These are phyloP conservation scores for Tulasnella sp. DNA, from an alignment of 768 basidiomycete species.

Conservation along the genomic window DNA sequence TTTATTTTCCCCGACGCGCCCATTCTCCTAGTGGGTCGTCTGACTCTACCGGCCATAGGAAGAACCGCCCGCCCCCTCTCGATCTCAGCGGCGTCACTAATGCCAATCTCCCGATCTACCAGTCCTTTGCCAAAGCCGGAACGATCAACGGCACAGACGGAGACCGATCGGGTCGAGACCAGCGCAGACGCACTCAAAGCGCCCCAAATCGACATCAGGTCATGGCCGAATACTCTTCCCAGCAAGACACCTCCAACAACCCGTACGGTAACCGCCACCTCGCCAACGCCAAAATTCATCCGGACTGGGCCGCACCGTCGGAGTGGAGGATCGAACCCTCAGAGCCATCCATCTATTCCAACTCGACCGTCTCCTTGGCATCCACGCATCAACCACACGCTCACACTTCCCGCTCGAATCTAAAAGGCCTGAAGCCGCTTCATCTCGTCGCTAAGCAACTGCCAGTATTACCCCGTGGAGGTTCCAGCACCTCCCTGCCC, in stretches of 20 bases:
- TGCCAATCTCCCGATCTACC: background rate
- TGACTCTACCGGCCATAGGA: background rate
- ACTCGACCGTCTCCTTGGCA: background rate
- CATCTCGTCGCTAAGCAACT: background rate
- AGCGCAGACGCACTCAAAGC: background rate
- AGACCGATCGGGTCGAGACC: background rate
- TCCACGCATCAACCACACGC: background rate
- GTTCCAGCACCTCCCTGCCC: background rate
- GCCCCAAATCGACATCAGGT: constrained; percentile 5
- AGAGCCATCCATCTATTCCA: background rate
- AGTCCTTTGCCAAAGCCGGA: background rate
- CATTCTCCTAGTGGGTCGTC: constrained; percentile 4
- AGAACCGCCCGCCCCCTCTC: constrained; percentile 9
- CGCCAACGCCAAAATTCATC: background rate
- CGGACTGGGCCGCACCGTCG: background rate
- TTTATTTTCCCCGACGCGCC: background rate
- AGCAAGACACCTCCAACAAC: background rate
- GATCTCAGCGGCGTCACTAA: background rate
- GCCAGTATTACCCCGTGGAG: background rate
- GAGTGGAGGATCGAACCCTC: background rate
- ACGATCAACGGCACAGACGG: background rate
- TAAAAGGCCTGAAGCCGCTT: background rate
- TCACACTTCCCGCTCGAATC: background rate
- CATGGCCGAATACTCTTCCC: constrained; percentile 1
- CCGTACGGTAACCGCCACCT: background rate